phyloP scores from a whole-genome alignment of 768 basidiomycete genomes.

The Boletellus sp. region DNA sequence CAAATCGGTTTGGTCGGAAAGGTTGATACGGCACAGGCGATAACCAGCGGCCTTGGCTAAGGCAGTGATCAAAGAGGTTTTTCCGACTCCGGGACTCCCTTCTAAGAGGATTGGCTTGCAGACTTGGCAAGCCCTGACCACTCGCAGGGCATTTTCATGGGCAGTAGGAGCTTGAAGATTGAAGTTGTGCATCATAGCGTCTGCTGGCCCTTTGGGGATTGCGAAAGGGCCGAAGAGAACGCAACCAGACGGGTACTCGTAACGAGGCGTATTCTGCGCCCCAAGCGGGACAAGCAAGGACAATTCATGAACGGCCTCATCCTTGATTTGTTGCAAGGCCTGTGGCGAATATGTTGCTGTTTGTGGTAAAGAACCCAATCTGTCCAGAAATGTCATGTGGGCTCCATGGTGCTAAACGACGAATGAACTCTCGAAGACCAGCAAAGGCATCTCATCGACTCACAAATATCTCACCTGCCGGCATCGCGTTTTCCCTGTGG shows the following conservation, averaged over 20 bases:
- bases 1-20: slow-evolving; percentile 97
- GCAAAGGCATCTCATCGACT: slow-evolving; percentile 24
- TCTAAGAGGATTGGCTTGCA: slow-evolving; percentile 90
- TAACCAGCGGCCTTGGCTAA: slow-evolving; percentile 79
- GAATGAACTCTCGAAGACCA: slow-evolving; percentile 10
- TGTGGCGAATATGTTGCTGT: slow-evolving; percentile 58
- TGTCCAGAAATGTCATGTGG: slow-evolving; percentile 89
- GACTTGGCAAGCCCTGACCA: slow-evolving; percentile 86
- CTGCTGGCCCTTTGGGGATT: slow-evolving; percentile 54
- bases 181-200: slow-evolving; percentile 47
- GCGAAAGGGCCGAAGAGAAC: slow-evolving; percentile 73
- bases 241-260: slow-evolving; percentile 33
- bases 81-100: slow-evolving; percentile 97
- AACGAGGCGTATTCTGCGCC: slow-evolving; percentile 19
- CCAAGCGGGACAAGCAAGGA: slow-evolving; percentile 51
- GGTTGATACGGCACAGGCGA: slow-evolving; percentile 84
- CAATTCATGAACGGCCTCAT: slow-evolving; percentile 53
- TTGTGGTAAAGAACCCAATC: slow-evolving; percentile 76
- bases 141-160: slow-evolving; percentile 79
- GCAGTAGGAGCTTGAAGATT: slow-evolving; percentile 89
- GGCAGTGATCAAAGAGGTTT: slow-evolving; percentile 89
- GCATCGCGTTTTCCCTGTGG: slow-evolving; percentile 31
- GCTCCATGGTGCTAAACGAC: slow-evolving; percentile 79
- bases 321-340: slow-evolving; percentile 58
- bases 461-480: slow-evolving; percentile 62